Evolutionary conservation across 164 flowering plant genomes (phyloP).

Genomic region (Magnolia changhungtana): DNA sequence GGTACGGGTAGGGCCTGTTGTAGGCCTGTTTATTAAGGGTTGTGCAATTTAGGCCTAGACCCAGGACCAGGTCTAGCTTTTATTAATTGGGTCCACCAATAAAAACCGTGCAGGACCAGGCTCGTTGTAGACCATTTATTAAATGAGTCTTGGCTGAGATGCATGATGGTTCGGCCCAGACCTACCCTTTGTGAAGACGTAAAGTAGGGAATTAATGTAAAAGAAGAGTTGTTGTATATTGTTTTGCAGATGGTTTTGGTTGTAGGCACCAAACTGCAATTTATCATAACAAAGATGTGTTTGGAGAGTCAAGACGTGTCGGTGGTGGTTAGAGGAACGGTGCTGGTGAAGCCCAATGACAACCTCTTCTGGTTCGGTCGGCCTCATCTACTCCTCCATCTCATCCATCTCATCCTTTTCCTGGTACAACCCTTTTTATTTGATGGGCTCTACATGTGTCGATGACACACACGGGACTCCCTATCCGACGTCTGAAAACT

Average conservation of each 20-base stretch:
- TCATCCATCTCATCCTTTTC: conserved; percentile 52
- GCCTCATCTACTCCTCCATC: conserved; percentile 45
- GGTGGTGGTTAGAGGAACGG: conserved; percentile 46
- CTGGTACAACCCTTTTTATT: conserved; percentile 30
- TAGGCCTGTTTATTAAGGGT: too few species aligned
- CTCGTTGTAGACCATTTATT: too few species aligned
- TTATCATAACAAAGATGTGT: conserved; percentile 58
- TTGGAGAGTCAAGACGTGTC: conserved; percentile 35
- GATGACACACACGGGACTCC: too few species aligned
- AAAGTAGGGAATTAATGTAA: neutral
- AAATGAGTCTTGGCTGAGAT: too few species aligned
- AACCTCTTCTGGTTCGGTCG: conserved; percentile 56
- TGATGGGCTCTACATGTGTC: too few species aligned
- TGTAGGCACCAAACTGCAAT: conserved; percentile 60
- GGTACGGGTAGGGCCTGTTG: too few species aligned
- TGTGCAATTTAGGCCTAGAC: too few species aligned
- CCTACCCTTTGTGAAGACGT: neutral
- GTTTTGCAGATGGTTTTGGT: conserved; percentile 37
- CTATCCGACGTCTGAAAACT: too few species aligned
- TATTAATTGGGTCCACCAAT: too few species aligned
- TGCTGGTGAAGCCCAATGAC: conserved; percentile 56
- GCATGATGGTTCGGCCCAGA: neutral
- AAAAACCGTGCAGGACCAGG: too few species aligned
- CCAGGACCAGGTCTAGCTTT: too few species aligned
- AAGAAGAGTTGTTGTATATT: neutral